These are phyloP conservation scores for Saturnispora serradocipensis DNA, from an alignment of 805 yeast genomes.

Conservation along the genomic window DNA sequence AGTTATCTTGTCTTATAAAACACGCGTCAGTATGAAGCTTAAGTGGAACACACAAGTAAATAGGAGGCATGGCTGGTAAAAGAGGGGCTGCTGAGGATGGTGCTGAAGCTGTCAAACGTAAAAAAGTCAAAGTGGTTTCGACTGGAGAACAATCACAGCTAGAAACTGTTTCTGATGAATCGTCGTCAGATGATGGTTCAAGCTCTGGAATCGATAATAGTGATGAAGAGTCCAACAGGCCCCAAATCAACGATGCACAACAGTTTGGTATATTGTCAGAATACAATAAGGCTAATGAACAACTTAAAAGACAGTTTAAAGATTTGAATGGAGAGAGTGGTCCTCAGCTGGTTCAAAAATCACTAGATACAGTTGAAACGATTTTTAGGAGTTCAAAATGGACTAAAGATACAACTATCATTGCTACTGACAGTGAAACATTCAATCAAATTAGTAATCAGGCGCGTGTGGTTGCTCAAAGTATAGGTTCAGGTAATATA, in stretches of 20 bases:
- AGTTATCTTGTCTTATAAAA: not conserved
- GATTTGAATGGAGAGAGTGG: conserved; percentile 54
- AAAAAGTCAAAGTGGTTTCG: not conserved
- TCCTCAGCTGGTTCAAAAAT: conserved; percentile 35
- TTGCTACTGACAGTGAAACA: conserved; percentile 60
- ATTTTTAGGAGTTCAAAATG: conserved; percentile 36
- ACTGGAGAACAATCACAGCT: not conserved
- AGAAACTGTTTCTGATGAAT: not conserved
- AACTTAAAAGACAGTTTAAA: conserved; percentile 31
- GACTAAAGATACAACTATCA: conserved; percentile 29
- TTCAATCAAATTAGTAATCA: conserved; percentile 50
- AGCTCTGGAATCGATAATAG: not conserved
- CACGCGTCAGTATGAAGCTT: not conserved
- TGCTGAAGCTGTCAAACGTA: not conserved
- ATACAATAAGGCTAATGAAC: conserved; percentile 20
- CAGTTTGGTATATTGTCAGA: conserved; percentile 20
- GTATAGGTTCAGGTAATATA: conserved; percentile 48
- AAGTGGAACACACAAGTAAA: not conserved
- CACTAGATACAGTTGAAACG: conserved; percentile 37
- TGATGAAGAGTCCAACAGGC: conserved; percentile 11
- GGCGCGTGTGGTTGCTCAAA: conserved; percentile 56
- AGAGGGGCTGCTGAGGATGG: not conserved
- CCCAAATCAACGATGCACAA: conserved; percentile 19
- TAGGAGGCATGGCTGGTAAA: not conserved
- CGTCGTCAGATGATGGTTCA: conserved; percentile 1